Percentiles rank a stretch among this genome's conserved stretches.
Conservation (phyloP, 148 eudicot genomes). For the Rhododendron vialii region DNA sequence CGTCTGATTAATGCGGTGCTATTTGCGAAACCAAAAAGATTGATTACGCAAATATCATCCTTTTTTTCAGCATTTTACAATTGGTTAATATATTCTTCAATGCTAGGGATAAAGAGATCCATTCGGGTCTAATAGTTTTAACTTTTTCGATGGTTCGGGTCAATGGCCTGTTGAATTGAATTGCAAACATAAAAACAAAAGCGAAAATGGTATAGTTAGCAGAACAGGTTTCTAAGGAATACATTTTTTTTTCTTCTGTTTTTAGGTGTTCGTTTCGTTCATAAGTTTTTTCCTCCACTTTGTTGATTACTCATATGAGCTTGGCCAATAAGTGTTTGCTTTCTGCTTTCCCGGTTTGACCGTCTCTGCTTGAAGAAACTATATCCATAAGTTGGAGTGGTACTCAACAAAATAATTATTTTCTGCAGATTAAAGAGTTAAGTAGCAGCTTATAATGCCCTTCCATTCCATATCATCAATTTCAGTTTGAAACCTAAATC, state of each 20-base stretch:
- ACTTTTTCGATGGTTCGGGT: background rate
- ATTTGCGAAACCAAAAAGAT: background rate
- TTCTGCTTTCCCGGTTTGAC: background rate
- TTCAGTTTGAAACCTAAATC: background rate
- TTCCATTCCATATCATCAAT: background rate
- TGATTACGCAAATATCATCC: background rate
- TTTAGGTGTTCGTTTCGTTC: background rate
- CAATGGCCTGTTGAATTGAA: background rate
- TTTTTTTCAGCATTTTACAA: background rate
- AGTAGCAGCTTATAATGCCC: background rate
- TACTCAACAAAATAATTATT: background rate
- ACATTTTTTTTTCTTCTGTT: background rate
- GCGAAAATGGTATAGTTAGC: too few relatives aligned
- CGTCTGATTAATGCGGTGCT: background rate
- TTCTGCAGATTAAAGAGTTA: background rate
- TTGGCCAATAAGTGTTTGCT: background rate
- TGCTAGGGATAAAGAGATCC: background rate
- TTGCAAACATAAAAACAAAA: background rate
- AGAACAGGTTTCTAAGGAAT: background rate
- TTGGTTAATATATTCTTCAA: background rate
- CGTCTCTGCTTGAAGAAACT: background rate
- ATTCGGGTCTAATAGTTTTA: background rate
- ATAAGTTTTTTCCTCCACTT: background rate
- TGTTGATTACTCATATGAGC: background rate
- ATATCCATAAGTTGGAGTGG: background rate